Evolutionary conservation across 805 yeast genomes (phyloP), one percentile per base, ranked within the genome.

Genomic region (Zygoascus biomembranicola): DNA sequence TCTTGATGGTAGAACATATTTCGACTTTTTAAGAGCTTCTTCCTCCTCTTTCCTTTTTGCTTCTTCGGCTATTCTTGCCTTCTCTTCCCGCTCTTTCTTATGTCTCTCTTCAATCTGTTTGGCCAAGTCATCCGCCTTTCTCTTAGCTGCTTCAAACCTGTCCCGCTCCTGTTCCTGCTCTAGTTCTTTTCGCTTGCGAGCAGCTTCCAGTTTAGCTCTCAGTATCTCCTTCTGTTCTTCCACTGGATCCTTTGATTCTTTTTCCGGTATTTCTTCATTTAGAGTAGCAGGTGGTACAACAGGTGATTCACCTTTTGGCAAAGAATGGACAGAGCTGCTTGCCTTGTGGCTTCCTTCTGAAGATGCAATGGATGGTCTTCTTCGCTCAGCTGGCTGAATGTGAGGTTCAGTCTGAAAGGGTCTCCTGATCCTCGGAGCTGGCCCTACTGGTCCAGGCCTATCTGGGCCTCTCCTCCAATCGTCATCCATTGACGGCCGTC

Each of bases 101-200:
- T 51, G 52, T 42, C 60, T 53, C 32, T 54, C 55, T 39, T 55
- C 61, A 8, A 62, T 57, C 42, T 53, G 53, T 47, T 58, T 57
- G 20, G 63, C 67, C 14, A 67, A 49, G 46, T 61, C 68, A 46
- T 65, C 70, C 1, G 69, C 68, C 28, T 62, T 55, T 48, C 57
- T 63, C 47, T 58, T 59, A 8, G 65, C 65, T 1, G 61, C 62
- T 51, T 59, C 66, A 31, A 57, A 59, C 23, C 64, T 57, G 41
- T 64, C 69, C 31, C 59, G 56, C 51, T 68, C 71, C 26, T 48
- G 50, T 13, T 56, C 55, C 53, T 52, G 59, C 49, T 67, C 71
- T 47, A 67, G 69, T 46, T 67, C 71, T 52, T 68, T 67, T 13
- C 71, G 61, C 51, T 58, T 63, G n/a, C 65, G 56, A 2, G 71